Percentiles rank a stretch among this genome's conserved stretches.
Evolutionary conservation across 148 eudicot genomes (phyloP).

Genomic region (Fagopyrum homotropicum): DNA sequence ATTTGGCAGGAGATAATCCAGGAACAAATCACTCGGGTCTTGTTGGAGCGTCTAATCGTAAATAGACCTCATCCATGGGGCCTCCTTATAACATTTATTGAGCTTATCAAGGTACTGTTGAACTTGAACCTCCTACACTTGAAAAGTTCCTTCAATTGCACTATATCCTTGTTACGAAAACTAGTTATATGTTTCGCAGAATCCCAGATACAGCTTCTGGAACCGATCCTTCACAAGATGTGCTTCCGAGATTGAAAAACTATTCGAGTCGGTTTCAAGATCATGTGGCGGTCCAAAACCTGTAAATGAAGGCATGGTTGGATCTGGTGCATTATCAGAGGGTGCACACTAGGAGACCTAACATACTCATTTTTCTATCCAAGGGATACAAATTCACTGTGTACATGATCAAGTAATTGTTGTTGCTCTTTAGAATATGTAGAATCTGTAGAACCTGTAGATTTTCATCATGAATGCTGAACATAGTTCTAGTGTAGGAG

Average conservation of each 20-base stretch:
- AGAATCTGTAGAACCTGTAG: too few relatives aligned
- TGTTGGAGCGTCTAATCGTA: neutral
- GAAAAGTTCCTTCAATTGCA: neutral
- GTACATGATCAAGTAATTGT: neutral
- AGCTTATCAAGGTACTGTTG: conserved; percentile 71
- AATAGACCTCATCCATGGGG: conserved; percentile 32
- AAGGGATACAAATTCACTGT: neutral
- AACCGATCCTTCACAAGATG: conserved; percentile 75
- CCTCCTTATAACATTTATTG: conserved; percentile 80
- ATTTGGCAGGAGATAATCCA: conserved; percentile 6
- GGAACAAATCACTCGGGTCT: neutral
- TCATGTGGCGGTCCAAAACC: conserved; percentile 94
- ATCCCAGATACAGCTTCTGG: conserved; percentile 89
- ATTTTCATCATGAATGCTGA: neutral
- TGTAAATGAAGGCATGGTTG: conserved; percentile 57
- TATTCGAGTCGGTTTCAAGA: conserved; percentile 87
- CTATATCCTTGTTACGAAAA: neutral
- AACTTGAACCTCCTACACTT: neutral
- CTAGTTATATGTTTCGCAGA: conserved; percentile 27
- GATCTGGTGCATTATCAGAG: conserved; percentile 65
- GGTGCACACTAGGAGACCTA: conserved; percentile 26
- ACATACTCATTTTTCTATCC: neutral
- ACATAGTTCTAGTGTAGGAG: conserved; percentile 1
- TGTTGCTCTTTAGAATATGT: neutral
- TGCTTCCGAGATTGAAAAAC: conserved; percentile 88